Conservation (phyloP, 2,329 filamentous ascomycete genomes). For the Lojkania enalia region DNA sequence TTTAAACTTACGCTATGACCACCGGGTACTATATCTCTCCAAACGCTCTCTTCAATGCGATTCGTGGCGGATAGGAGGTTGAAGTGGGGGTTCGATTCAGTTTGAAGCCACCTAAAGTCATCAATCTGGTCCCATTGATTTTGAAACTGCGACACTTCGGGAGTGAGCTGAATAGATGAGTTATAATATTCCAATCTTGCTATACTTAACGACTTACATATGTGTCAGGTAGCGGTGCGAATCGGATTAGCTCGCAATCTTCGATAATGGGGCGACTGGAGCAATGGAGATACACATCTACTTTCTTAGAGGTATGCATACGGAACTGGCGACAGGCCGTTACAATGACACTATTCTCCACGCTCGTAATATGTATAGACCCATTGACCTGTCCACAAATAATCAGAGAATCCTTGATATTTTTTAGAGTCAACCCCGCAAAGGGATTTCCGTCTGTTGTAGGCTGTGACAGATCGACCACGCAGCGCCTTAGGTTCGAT, state of each 20-base stretch:
- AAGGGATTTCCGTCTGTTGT: conserved; percentile 57
- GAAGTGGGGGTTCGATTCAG: conserved; percentile 88
- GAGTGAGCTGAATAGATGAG: conserved; percentile 23
- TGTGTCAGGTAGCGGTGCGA: conserved; percentile 71
- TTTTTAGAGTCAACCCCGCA: conserved; percentile 69
- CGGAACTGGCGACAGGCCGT: conserved; percentile 78
- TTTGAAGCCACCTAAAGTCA: conserved; percentile 96
- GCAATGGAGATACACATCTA: conserved; percentile 82
- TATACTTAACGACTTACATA: conserved; percentile 61
- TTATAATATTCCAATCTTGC: background rate
- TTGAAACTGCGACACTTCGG: conserved; percentile 20
- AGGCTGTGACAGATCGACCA: conserved; percentile 79
- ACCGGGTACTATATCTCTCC: conserved; percentile 64
- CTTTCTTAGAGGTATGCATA: conserved; percentile 82
- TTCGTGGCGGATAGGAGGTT: conserved; percentile 64
- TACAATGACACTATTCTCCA: conserved; percentile 75
- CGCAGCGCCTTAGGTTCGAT: conserved; percentile 68
- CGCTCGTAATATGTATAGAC: conserved; percentile 77
- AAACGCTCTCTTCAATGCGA: conserved; percentile 64
- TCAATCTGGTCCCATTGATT: conserved; percentile 91
- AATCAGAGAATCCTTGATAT: conserved; percentile 71
- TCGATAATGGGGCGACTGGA: conserved; percentile 90
- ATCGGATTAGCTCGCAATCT: conserved; percentile 76
- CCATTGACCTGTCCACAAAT: conserved; percentile 79
- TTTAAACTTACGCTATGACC: conserved; percentile 16